Conservation (phyloP, 768 basidiomycete species). For the Boletus fagicola region DNA sequence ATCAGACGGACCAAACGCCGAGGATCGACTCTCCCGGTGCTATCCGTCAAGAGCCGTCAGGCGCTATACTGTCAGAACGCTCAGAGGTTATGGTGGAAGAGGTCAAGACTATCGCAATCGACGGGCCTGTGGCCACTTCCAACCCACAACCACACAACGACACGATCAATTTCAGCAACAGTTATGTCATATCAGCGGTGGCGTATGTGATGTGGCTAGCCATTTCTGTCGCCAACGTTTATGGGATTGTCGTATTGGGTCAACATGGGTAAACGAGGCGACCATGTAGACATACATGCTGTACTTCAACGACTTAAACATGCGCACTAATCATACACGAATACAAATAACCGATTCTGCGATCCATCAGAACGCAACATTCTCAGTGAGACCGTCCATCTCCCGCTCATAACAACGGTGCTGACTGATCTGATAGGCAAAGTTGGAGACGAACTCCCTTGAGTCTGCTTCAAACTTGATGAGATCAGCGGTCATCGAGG, state of each 20-base stretch:
- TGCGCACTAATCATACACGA: slow-evolving; percentile 12
- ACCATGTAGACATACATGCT: not conserved
- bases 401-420: slow-evolving; percentile 68
- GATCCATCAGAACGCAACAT: slow-evolving; percentile 45
- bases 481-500: slow-evolving; percentile 39
- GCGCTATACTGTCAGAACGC: not conserved
- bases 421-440: slow-evolving; percentile 62
- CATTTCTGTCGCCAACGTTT: slow-evolving; percentile 49
- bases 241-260: slow-evolving; percentile 49
- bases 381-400: slow-evolving; percentile 49
- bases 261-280: not conserved
- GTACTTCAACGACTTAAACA: not conserved
- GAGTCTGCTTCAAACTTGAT: slow-evolving; percentile 43
- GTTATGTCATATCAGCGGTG: slow-evolving; percentile 32
- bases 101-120: not conserved
- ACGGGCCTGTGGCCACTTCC: slow-evolving; percentile 1
- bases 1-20: not conserved
- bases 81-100: not conserved
- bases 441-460: slow-evolving; percentile 56
- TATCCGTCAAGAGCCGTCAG: not conserved
- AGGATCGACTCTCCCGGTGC: slow-evolving; percentile 12
- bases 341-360: not conserved
- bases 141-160: slow-evolving; percentile 10
- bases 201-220: slow-evolving; percentile 49
- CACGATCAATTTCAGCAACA: slow-evolving; percentile 42